Evolutionary conservation across 2,329 filamentous ascomycete species (phyloP).

Genomic region (Hymenoscyphus fraxineus): DNA sequence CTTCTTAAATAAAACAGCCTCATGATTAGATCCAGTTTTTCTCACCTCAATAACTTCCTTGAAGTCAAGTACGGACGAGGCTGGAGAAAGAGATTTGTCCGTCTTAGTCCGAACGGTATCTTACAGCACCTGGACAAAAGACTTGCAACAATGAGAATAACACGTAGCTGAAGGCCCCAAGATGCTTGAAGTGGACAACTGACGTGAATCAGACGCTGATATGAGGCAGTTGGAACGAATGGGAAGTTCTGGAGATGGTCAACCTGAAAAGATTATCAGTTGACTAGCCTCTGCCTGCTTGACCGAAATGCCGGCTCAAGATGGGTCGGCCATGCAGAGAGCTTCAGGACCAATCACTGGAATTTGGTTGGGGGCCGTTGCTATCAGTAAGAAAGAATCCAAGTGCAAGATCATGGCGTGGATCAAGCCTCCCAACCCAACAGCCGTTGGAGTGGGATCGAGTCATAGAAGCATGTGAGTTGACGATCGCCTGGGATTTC

Average conservation of each 20-base stretch:
- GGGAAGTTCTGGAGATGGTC: neutral
- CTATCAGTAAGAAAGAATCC: neutral
- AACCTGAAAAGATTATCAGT: neutral
- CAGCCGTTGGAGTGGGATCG: neutral
- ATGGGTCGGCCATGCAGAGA: neutral
- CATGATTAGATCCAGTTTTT: neutral
- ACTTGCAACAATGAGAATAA: neutral
- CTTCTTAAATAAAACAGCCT: neutral
- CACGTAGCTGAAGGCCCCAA: neutral
- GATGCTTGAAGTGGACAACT: neutral
- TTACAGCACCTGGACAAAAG: neutral
- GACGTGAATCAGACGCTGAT: neutral
- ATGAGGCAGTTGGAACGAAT: neutral
- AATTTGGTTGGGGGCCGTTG: neutral
- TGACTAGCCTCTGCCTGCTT: neutral
- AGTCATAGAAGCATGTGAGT: slow-evolving; percentile 3
- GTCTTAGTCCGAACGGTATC: no score
- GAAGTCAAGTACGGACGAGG: neutral
- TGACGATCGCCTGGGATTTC: neutral
- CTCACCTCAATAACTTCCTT: neutral
- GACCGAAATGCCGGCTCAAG: neutral
- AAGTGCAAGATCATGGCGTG: neutral
- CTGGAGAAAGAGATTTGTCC: neutral
- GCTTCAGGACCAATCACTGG: neutral
- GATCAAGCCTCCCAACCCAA: neutral